Evolutionary conservation across 441 rosid species (phyloP), one percentile per base, ranked within the genome.

Genomic region (Raphanus hybrid): DNA sequence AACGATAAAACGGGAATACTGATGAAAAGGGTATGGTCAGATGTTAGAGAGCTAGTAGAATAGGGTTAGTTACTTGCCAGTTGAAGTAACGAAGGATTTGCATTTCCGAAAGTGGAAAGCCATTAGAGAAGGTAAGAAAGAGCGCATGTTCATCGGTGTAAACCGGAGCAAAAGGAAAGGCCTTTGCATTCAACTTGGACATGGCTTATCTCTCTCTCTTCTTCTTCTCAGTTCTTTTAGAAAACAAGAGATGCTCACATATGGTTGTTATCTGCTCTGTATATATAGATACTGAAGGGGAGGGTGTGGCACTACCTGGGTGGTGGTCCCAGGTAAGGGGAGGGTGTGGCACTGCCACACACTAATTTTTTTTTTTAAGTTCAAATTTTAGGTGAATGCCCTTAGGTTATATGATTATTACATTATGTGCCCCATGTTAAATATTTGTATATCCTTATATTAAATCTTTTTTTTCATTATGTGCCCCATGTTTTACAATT

Each of bases 11-110:
- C 41, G 0, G 7, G 12, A 39, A 29, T 58, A 41, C 41, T 26
- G 61, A 41, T 35, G 6, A 37, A n/a, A 4, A 26, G 23, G 15
- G 14, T 2, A 72, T 35, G 54, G 39, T 23, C 2, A 37, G 16
- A 7, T 14, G 57, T 32, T 54, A 10, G 27, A 16, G 57, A 4
- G 10, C n/a, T 58, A 12, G 55, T 2, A 3, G 5, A 71, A 5
- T 39, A 64, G 16, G 54, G 55, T 32, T 69, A 39, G 2, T 61
- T 14, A 35, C 77, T 77, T 35, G n/a, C 81, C 60, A 3, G 27
- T 14, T 4, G 6, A 78, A 78, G 1, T 3, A 78, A 0, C 0
- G 0, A 3, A 18, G 32, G 4, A 78, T 29, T 12, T 78, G 75
- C 3, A 1, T 0, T 43, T 54, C 55, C 1, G 60, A 29, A 34